phyloP scores from a whole-genome alignment of 116 monocot species.

The Zostera marina region DNA sequence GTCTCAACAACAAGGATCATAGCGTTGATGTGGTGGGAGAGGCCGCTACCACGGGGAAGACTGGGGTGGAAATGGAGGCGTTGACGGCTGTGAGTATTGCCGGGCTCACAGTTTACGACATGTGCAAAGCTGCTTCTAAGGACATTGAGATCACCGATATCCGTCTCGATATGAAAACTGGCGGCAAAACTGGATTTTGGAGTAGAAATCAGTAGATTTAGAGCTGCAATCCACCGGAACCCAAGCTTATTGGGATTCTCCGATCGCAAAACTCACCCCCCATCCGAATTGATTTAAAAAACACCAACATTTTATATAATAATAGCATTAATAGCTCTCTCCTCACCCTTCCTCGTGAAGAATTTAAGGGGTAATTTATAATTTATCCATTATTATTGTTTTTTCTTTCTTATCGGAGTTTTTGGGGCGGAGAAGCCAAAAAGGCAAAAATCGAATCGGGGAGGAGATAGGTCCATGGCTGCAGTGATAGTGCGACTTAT shows the following conservation, averaged over 20 bases:
- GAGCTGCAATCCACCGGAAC: too few relatives aligned
- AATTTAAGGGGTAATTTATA: not conserved
- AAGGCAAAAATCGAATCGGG: too few relatives aligned
- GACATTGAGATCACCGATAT: constrained; percentile 58
- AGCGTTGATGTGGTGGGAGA: constrained; percentile 63
- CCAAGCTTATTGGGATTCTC: too few relatives aligned
- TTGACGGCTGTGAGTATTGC: constrained; percentile 77
- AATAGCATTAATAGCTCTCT: too few relatives aligned
- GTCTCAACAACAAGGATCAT: constrained; percentile 51
- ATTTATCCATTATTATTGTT: too few relatives aligned
- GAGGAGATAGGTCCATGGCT: not conserved
- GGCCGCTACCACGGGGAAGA: constrained; percentile 49
- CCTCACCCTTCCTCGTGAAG: too few relatives aligned
- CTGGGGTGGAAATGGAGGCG: constrained; percentile 75
- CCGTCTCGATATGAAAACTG: constrained; percentile 47
- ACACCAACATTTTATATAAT: too few relatives aligned
- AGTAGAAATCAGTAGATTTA: constrained; percentile 19
- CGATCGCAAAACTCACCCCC: too few relatives aligned
- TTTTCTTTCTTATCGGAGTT: too few relatives aligned
- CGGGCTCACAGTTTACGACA: constrained; percentile 83
- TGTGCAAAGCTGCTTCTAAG: constrained; percentile 92
- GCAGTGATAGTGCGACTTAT: constrained; percentile 26
- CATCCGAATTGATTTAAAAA: too few relatives aligned
- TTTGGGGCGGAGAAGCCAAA: too few relatives aligned
- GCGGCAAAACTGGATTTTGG: constrained; percentile 80